Conservation (phyloP, 768 basidiomycete genomes). For the Trametes cubensis region DNA sequence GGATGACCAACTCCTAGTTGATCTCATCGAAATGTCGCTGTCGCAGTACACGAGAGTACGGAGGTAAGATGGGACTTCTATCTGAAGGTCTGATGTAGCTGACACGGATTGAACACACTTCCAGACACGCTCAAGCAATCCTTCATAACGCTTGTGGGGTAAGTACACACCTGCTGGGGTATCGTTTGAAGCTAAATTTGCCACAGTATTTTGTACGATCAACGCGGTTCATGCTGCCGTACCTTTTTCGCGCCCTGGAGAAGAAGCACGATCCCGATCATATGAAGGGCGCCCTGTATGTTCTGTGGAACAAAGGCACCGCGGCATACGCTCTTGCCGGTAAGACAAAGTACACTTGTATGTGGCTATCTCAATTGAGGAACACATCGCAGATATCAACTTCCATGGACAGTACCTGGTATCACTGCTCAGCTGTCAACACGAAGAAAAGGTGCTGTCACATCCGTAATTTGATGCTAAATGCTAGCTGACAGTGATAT, state of each 20-base stretch:
- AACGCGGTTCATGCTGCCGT: constrained; percentile 64
- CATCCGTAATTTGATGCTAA: neutral
- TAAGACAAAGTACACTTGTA: constrained; percentile 36
- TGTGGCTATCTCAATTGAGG: neutral
- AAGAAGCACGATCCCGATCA: constrained; percentile 87
- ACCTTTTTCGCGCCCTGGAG: constrained; percentile 59
- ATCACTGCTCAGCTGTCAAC: constrained; percentile 73
- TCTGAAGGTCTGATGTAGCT: neutral
- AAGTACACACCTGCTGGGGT: constrained; percentile 32
- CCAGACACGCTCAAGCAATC: constrained; percentile 69
- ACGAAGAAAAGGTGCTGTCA: constrained; percentile 77
- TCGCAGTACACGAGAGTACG: constrained; percentile 80
- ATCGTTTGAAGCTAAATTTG: neutral
- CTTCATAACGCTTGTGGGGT: constrained; percentile 67
- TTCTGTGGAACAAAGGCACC: constrained; percentile 70
- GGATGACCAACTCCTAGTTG: constrained; percentile 70
- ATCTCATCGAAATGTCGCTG: constrained; percentile 73
- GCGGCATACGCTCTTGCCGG: constrained; percentile 73
- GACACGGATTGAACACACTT: neutral
- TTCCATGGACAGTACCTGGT: constrained; percentile 61
- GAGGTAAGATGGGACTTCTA: constrained; percentile 49
- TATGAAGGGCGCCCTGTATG: constrained; percentile 93
- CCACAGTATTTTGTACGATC: constrained; percentile 70
- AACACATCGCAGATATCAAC: constrained; percentile 49
- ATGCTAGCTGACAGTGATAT: neutral